Conservation (phyloP, 768 basidiomycete species). For the Brasilioporus rufonigricans region DNA sequence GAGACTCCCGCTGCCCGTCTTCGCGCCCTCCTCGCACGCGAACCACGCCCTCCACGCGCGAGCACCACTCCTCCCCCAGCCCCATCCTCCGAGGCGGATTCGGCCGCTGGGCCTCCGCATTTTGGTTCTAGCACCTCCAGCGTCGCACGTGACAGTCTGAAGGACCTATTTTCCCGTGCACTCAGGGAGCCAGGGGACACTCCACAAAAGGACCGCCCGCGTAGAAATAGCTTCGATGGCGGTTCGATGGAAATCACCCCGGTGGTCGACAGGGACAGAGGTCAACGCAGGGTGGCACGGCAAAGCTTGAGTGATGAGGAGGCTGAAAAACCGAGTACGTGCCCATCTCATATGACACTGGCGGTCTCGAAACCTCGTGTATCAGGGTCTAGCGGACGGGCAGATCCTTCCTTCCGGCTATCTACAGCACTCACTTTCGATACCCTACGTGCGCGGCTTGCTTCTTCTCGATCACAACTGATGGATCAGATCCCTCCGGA, state of each 20-base stretch:
- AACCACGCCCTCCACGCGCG: slow-evolving; percentile 39
- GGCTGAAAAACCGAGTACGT: slow-evolving; percentile 53
- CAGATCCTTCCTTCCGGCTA: slow-evolving; percentile 38
- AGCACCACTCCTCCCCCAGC: slow-evolving; percentile 23
- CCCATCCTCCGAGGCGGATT: slow-evolving; percentile 29
- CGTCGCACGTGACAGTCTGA: slow-evolving; percentile 56
- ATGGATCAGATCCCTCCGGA: slow-evolving; percentile 35
- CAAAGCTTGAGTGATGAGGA: slow-evolving; percentile 71
- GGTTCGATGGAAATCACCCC: slow-evolving; percentile 62
- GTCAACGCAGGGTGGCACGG: slow-evolving; percentile 48
- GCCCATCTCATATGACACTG: slow-evolving; percentile 5
- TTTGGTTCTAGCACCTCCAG: slow-evolving; percentile 39
- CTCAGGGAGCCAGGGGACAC: slow-evolving; percentile 63
- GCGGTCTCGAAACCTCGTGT: slow-evolving; percentile 1
- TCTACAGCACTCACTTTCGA: slow-evolving; percentile 49
- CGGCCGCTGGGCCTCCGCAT: slow-evolving; percentile 9
- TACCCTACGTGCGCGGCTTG: slow-evolving; percentile 45
- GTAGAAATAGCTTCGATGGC: slow-evolving; percentile 57
- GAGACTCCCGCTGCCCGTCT: slow-evolving; percentile 61
- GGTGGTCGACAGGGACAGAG: slow-evolving; percentile 39
- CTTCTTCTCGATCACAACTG: slow-evolving; percentile 36
- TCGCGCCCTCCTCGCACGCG: slow-evolving; percentile 56
- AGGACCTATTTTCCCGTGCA: slow-evolving; percentile 64
- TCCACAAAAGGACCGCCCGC: slow-evolving; percentile 50
- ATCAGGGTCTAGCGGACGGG: slow-evolving; percentile 25